Evolutionary conservation across 208 protist genomes (phyloP), one percentile per base, ranked within the genome.

Genomic region (Acanthamoeba castellanii): DNA sequence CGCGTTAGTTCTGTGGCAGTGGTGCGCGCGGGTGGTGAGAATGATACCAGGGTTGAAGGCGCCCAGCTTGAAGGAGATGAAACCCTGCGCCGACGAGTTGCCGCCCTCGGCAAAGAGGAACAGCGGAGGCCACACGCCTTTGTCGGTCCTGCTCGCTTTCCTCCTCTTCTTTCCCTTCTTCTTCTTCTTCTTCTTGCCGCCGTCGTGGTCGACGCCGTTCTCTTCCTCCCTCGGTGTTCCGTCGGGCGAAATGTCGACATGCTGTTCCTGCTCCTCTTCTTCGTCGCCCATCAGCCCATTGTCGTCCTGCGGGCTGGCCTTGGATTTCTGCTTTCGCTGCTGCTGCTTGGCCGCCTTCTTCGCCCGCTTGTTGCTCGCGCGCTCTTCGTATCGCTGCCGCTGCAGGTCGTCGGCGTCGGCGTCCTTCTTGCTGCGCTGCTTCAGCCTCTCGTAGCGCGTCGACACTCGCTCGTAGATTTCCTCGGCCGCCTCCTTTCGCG

Each of bases 61-160:
- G 47, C 87, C 87, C 55, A 76, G 32, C n/a, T 76, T 70, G 32
- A 70, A 92, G 30, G 55, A 76, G 45, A 92, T 92, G 87, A 92
- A 34, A 22, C 87, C 37, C 30, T 18, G 25, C 20, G 42, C 64
- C 7, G 30, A 61, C 20, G 87, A 78, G 55, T 50, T 78, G n/a
- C 42, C 25, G 27, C 87, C 87, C 87, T 92, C 87, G 27, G 87
- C 57, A 47, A 92, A 92, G 57, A 92, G 37, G 34, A 92, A 78
- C 14, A 92, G 52, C 30, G 47, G 47, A 25, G 82, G 74, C 74
- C 74, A 82, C 34, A 70, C 34, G 13, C n/a, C 30, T 14, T 32
- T 42, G 22, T 90, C 55, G 1, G 55, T 61, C 11, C 16, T 25
- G 55, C 55, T 61, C 16, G 55, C 52, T 50, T 68, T 34, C 9